Percentiles rank a stretch among this genome's conserved stretches.
Evolutionary conservation across 2,329 filamentous ascomycete genomes (phyloP).

Genomic region (Orbilia quercus): DNA sequence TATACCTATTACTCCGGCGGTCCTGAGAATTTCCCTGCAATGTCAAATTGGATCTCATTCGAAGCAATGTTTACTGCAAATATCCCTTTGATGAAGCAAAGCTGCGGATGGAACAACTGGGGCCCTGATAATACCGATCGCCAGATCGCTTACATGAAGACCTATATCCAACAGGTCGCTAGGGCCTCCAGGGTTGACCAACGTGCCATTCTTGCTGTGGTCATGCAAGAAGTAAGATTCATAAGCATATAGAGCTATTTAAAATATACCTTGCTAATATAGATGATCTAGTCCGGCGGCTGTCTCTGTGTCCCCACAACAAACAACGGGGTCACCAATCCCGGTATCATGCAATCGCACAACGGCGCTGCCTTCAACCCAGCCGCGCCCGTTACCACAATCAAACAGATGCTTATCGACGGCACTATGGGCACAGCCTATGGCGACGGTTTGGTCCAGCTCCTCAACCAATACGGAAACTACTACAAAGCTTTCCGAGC

Average conservation of each 20-base stretch:
- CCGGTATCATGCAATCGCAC: slow-evolving; percentile 64
- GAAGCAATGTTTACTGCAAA: slow-evolving; percentile 52
- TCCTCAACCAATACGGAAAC: slow-evolving; percentile 58
- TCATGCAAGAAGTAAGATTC: slow-evolving; percentile 63
- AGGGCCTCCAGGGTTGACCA: slow-evolving; percentile 60
- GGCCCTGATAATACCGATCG: slow-evolving; percentile 48
- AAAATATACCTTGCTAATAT: slow-evolving; percentile 35
- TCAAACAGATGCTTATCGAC: slow-evolving; percentile 61
- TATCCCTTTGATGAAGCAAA: slow-evolving; percentile 49
- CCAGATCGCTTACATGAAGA: slow-evolving; percentile 41
- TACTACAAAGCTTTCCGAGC: slow-evolving; percentile 64
- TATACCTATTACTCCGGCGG: slow-evolving; percentile 48
- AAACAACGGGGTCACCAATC: slow-evolving; percentile 62
- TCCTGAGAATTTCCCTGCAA: slow-evolving; percentile 35
- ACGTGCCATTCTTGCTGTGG: slow-evolving; percentile 64
- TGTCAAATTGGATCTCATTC: slow-evolving; percentile 45
- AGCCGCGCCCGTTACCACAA: slow-evolving; percentile 52
- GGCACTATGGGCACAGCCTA: slow-evolving; percentile 60
- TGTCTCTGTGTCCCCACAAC: slow-evolving; percentile 63
- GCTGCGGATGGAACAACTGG: slow-evolving; percentile 53
- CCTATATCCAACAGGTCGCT: slow-evolving; percentile 49
- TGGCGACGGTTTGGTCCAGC: slow-evolving; percentile 60
- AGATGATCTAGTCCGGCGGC: slow-evolving; percentile 61
- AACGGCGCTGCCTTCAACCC: slow-evolving; percentile 62
- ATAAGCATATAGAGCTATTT: slow-evolving; percentile 5